These are phyloP conservation scores for Cyclospora cayetanensis DNA, from an alignment of 169 alveolate species.

Conservation along the genomic window DNA sequence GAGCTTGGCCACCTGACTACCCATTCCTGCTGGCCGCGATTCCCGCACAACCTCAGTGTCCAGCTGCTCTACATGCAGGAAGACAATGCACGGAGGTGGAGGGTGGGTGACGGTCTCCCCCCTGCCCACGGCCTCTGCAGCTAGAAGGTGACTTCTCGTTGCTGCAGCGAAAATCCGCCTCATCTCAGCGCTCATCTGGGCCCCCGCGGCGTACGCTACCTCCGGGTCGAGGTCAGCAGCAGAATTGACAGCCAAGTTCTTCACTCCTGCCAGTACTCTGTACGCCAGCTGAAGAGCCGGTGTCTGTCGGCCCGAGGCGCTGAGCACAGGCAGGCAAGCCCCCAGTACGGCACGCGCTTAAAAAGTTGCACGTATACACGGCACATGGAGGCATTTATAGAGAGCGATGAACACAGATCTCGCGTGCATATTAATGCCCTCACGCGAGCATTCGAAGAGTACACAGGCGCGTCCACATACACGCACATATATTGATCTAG, in stretches of 20 bases:
- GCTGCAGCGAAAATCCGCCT: neutral
- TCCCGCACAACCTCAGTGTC: slow-evolving; percentile 16
- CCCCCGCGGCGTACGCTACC: slow-evolving; percentile 58
- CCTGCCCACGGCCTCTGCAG: neutral
- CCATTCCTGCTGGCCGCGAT: neutral
- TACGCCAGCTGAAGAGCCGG: slow-evolving; percentile 54
- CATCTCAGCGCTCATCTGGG: slow-evolving; percentile 36
- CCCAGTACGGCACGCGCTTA: neutral
- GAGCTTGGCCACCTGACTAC: slow-evolving; percentile 27
- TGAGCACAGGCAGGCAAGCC: neutral
- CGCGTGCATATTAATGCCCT: neutral
- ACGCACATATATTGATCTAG: neutral
- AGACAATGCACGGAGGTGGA: slow-evolving; percentile 15
- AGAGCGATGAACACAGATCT: too few relatives aligned
- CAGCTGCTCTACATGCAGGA: slow-evolving; percentile 19
- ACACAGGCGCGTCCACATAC: neutral
- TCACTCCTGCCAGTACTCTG: neutral
- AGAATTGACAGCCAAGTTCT: neutral
- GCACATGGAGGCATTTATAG: neutral
- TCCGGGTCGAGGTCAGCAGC: neutral
- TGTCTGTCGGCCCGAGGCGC: neutral
- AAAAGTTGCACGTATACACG: neutral
- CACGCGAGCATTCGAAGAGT: neutral
- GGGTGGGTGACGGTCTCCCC: neutral
- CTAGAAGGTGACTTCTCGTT: neutral